Evolutionary conservation across 495 filamentous ascomycete genomes (phyloP).

Genomic region (Bombardia bombarda): DNA sequence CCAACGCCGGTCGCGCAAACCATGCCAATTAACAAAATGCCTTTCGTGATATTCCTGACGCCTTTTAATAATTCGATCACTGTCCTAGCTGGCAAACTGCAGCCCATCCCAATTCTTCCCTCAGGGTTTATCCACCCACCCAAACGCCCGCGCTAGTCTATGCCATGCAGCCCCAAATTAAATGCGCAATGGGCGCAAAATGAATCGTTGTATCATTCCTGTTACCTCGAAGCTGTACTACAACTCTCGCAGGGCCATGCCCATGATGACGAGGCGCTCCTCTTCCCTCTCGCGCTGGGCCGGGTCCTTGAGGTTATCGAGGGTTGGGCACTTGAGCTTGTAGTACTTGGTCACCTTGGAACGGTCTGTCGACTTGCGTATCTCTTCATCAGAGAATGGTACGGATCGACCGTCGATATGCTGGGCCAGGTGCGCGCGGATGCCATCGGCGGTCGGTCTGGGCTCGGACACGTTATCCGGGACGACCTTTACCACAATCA

Average conservation of each 20-base stretch:
- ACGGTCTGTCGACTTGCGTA: conserved; percentile 54
- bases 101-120: too few species aligned
- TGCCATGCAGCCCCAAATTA: neutral
- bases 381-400: conserved; percentile 53
- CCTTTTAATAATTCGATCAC: too few species aligned
- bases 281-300: conserved; percentile 38
- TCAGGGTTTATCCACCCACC: too few species aligned
- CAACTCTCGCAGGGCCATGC: conserved; percentile 65
- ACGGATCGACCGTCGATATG: conserved; percentile 55
- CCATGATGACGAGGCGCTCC: conserved; percentile 56
- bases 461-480: conserved; percentile 3
- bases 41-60: too few species aligned
- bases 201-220: too few species aligned
- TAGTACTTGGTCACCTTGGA: conserved; percentile 73
- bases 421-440: conserved; percentile 53
- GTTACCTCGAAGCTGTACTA: conserved; percentile 10
- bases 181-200: too few species aligned
- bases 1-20: too few species aligned
- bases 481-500: conserved; percentile 65
- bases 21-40: too few species aligned
- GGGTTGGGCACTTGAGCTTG: conserved; percentile 54
- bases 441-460: conserved; percentile 39
- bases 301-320: conserved; percentile 27
- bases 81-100: too few species aligned
- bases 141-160: neutral